phyloP scores from a whole-genome alignment of 495 filamentous ascomycete species.

The Penicillium chermesinum region DNA sequence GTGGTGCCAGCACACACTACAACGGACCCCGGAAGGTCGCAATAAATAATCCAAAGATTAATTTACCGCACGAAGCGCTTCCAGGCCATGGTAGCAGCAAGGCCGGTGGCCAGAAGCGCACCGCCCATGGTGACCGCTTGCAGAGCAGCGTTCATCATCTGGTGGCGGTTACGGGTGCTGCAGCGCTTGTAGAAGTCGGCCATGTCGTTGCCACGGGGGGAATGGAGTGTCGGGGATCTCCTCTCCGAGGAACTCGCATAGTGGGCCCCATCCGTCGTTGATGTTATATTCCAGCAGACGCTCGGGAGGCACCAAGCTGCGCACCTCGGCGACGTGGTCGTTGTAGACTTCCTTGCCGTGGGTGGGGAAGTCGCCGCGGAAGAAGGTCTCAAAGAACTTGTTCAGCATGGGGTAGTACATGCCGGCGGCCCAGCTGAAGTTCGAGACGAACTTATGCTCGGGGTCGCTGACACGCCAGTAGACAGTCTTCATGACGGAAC shows the following conservation, averaged over 20 bases:
- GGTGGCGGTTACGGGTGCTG: slow-evolving; percentile 52
- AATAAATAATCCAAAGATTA: slow-evolving; percentile 3
- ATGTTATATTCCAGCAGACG: slow-evolving; percentile 60
- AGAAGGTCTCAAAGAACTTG: slow-evolving; percentile 55
- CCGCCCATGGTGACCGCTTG: slow-evolving; percentile 48
- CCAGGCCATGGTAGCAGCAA: slow-evolving; percentile 37
- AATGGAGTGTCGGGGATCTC: slow-evolving; percentile 48
- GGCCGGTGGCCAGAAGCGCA: slow-evolving; percentile 36
- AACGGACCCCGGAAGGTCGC: slow-evolving; percentile 1
- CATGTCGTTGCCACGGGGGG: slow-evolving; percentile 46
- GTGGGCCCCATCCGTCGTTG: slow-evolving; percentile 60
- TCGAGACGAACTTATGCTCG: slow-evolving; percentile 47
- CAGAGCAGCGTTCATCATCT: slow-evolving; percentile 57
- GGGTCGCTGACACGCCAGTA: slow-evolving; percentile 51
- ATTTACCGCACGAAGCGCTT: slow-evolving; percentile 39
- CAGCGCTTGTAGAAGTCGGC: slow-evolving; percentile 57
- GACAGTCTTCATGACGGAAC: slow-evolving; percentile 49
- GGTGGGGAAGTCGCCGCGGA: slow-evolving; percentile 47
- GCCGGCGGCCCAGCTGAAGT: slow-evolving; percentile 52
- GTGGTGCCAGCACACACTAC: slow-evolving; percentile 19
- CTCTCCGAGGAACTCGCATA: slow-evolving; percentile 62
- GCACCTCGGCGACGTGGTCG: slow-evolving; percentile 42
- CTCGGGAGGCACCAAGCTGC: slow-evolving; percentile 41
- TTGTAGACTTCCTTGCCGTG: slow-evolving; percentile 49
- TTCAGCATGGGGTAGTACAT: slow-evolving; percentile 57